phyloP scores from a whole-genome alignment of 2,329 filamentous ascomycete species.

The Sarocladium brachiariae region DNA sequence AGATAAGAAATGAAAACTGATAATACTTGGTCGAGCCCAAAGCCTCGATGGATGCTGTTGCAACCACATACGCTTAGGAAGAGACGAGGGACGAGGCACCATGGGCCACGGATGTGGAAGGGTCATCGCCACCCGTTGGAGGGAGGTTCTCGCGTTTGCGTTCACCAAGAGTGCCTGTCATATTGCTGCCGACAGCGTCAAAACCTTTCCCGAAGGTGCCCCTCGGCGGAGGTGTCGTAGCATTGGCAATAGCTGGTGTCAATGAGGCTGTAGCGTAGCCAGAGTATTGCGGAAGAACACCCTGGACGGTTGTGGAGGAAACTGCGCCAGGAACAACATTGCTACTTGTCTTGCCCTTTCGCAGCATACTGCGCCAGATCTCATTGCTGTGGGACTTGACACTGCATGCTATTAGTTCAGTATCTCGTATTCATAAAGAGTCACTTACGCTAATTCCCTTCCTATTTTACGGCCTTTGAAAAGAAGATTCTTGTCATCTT shows the following conservation, averaged over 20 bases:
- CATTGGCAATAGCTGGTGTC: conserved; percentile 35
- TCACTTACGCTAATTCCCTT: conserved; percentile 24
- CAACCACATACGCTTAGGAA: not conserved
- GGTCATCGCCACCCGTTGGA: conserved; percentile 19
- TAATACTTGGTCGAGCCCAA: not conserved
- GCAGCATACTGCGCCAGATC: conserved; percentile 44
- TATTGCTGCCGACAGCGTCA: conserved; percentile 17
- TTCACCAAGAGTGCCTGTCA: conserved; percentile 11
- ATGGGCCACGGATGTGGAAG: not conserved
- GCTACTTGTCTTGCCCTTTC: conserved; percentile 43
- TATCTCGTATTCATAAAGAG: not conserved
- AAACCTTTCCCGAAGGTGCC: conserved; percentile 19
- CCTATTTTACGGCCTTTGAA: conserved; percentile 30
- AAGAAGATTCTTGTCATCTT: conserved; percentile 28
- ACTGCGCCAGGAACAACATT: conserved; percentile 39
- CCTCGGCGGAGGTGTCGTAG: conserved; percentile 25
- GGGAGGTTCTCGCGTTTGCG: conserved; percentile 33
- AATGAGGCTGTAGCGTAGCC: conserved; percentile 47
- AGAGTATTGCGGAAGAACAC: conserved; percentile 45
- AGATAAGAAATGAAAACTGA: conserved; percentile 6
- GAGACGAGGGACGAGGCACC: not conserved
- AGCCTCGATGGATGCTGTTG: not conserved
- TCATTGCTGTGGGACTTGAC: conserved; percentile 23
- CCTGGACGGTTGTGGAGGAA: conserved; percentile 46
- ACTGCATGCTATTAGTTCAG: not conserved